These are phyloP conservation scores for Tetrahymena borealis DNA, from an alignment of 73 alveolate genomes.

Conservation along the genomic window DNA sequence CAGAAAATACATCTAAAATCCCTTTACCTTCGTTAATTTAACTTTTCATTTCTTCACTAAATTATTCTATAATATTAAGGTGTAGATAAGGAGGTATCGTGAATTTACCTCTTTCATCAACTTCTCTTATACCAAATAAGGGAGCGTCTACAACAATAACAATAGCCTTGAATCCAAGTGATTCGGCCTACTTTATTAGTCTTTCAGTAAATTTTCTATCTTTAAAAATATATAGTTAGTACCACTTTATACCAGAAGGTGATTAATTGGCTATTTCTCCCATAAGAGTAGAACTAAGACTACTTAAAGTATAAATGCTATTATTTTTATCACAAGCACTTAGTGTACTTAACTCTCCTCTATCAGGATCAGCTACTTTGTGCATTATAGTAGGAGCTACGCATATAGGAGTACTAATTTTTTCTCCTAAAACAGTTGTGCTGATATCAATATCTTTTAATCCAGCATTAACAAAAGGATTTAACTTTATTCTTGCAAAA, in stretches of 20 bases:
- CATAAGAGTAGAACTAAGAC: not conserved
- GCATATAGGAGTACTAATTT: not conserved
- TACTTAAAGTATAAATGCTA: not conserved
- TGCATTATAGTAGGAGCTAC: not conserved
- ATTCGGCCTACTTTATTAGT: not conserved
- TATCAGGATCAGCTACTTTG: not conserved
- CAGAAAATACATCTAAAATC: not conserved
- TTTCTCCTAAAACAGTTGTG: not conserved
- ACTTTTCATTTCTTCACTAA: not conserved
- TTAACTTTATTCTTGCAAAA: too few species aligned
- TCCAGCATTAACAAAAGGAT: too few species aligned
- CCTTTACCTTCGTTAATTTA: not conserved
- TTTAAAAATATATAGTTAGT: too few species aligned
- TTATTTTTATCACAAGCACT: not conserved
- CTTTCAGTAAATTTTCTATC: not conserved
- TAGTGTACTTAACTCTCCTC: not conserved
- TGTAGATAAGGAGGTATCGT: not conserved
- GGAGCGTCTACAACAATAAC: not conserved
- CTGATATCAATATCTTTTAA: not conserved
- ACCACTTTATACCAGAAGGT: not conserved
- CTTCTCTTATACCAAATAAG: not conserved
- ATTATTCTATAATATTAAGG: not conserved
- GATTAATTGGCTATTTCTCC: not conserved
- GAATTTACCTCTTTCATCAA: not conserved
- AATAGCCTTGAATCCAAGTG: not conserved